These are phyloP conservation scores for Aschersonia sp. DNA, from an alignment of 2,329 filamentous ascomycete species.

Conservation along the genomic window DNA sequence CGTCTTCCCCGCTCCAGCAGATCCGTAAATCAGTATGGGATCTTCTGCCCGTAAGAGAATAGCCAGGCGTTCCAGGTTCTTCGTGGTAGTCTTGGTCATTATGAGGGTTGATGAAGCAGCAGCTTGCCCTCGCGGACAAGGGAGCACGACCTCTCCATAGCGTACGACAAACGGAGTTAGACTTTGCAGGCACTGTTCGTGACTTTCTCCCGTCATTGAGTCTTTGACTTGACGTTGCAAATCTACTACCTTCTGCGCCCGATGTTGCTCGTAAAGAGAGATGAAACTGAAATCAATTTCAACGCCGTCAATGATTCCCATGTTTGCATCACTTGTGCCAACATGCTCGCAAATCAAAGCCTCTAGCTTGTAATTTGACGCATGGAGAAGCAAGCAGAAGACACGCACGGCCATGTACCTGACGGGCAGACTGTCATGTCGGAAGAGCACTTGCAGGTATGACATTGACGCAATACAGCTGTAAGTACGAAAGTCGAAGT, in stretches of 20 bases:
- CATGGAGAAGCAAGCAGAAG: constrained; percentile 64
- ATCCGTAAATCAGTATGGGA: constrained; percentile 69
- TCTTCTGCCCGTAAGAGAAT: constrained; percentile 49
- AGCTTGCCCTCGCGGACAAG: constrained; percentile 39
- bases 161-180: constrained; percentile 48
- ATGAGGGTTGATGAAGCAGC: constrained; percentile 39
- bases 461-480: constrained; percentile 48
- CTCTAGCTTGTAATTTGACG: constrained; percentile 67
- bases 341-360: constrained; percentile 54
- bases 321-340: constrained; percentile 42
- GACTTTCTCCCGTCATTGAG: constrained; percentile 3
- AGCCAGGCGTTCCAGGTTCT: constrained; percentile 60
- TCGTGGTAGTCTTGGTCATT: constrained; percentile 55
- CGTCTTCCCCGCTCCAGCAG: constrained; percentile 84
- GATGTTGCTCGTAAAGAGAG: constrained; percentile 40
- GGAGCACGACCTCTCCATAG: constrained; percentile 54
- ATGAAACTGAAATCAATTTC: constrained; percentile 67
- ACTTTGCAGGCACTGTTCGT: constrained; percentile 15
- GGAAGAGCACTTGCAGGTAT: constrained; percentile 55
- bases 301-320: constrained; percentile 61
- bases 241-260: constrained; percentile 30
- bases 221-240: constrained; percentile 24
- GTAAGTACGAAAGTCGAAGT: constrained; percentile 59
- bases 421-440: constrained; percentile 42
- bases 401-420: constrained; percentile 73